These are phyloP conservation scores for Phyllostachys edulis DNA, from an alignment of 176 grass and related monocot species.

Conservation along the genomic window DNA sequence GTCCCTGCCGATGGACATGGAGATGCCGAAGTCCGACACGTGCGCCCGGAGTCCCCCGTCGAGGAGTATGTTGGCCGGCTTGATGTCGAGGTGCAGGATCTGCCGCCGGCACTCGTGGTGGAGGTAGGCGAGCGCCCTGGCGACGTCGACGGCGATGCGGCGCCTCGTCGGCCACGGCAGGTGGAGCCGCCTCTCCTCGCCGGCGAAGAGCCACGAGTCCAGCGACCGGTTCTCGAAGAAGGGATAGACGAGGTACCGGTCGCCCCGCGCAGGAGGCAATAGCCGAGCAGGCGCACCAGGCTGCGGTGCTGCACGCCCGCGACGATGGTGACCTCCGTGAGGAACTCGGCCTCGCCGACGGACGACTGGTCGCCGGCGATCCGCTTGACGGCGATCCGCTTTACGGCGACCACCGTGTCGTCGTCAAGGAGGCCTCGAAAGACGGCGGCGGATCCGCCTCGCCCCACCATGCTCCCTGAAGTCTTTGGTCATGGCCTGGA, in stretches of 20 bases:
- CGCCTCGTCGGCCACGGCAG: slow-evolving; percentile 42
- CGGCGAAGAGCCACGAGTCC: slow-evolving; percentile 57
- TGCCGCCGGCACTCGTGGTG: slow-evolving; percentile 52
- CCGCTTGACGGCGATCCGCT: slow-evolving; percentile 57
- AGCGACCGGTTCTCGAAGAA: slow-evolving; percentile 60
- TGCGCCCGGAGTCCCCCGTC: slow-evolving; percentile 48
- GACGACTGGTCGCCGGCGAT: slow-evolving; percentile 21
- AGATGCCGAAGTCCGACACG: slow-evolving; percentile 65
- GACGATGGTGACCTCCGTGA: slow-evolving; percentile 42
- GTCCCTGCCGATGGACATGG: slow-evolving; percentile 49
- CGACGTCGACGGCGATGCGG: slow-evolving; percentile 46
- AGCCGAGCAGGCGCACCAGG: slow-evolving; percentile 56
- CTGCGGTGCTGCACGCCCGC: slow-evolving; percentile 53
- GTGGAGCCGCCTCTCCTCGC: not conserved
- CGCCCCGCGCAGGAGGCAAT: slow-evolving; percentile 37
- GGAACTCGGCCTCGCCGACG: slow-evolving; percentile 44
- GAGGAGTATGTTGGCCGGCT: slow-evolving; percentile 76
- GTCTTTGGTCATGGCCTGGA: slow-evolving; percentile 19
- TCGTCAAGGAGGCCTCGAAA: slow-evolving; percentile 54
- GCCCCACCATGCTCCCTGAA: slow-evolving; percentile 38
- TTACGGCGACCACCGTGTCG: slow-evolving; percentile 53
- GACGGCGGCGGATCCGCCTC: slow-evolving; percentile 51
- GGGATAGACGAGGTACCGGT: slow-evolving; percentile 48
- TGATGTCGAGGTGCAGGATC: slow-evolving; percentile 66
- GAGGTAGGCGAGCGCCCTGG: slow-evolving; percentile 67